Evolutionary conservation across 805 yeast species (phyloP), one percentile per base, ranked within the genome.

Genomic region (Jamesozyma spencerorum): DNA sequence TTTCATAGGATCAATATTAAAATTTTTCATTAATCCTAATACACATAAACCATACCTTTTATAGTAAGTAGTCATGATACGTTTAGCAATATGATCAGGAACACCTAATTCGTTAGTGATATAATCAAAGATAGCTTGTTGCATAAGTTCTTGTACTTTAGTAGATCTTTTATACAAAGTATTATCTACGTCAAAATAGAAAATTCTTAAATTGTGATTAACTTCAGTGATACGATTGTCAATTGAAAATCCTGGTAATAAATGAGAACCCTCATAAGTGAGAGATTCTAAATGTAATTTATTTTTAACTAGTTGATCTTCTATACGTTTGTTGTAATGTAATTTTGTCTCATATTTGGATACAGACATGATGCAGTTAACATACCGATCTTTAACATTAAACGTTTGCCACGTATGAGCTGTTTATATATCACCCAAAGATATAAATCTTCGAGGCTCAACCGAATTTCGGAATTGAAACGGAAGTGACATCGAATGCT

Each of bases 141-240:
- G 90, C 96, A 90, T 90, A 62, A 84, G 58, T 48, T 81, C 87
- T 50, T 81, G 87, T 50, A 90, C 81, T 56, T 70, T 69, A 18
- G 81, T 73, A 1, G 83, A 75, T 45, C 87, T 67, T 38, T 74
- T 71, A 62, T 90, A 88, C 27, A 88, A 70, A 54, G 96, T 86
- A 61, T 88, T 88, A 66, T 90, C 97, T 38, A 90, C 83, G 57
- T 88, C 97, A 53, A 88, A 88, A 60, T 77, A 86, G 62, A 88
- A 84, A 10, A 68, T 62, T 15, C 49, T 59, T 3, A 41, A 18
- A 26, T 53, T 41, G 0, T 57, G 56, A 24, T 55, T 53, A 6
- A 51, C 46, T 8, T 42, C 34, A n/a, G 8, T n/a, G n/a, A n/a
- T n/a, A n/a, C n/a, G n/a, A n/a, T n/a, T n/a, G n/a, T n/a, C n/a